Evolutionary conservation across 2,329 filamentous ascomycete genomes (phyloP).

Genomic region (Ceratocystis lukuohia): DNA sequence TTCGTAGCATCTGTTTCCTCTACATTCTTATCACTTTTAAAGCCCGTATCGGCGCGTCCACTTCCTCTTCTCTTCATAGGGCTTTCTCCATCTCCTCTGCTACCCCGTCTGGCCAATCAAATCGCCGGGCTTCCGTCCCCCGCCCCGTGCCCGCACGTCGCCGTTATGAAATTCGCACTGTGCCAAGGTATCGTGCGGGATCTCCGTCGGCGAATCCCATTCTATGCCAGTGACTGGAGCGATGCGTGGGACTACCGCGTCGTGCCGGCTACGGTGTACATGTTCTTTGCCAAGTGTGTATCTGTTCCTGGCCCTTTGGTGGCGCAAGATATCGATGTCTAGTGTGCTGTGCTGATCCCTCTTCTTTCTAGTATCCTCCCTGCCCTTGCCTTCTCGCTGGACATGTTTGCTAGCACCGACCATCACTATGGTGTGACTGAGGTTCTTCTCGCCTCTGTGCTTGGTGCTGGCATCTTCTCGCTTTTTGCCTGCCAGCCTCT

Average conservation of each 20-base stretch:
- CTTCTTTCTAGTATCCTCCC: conserved; percentile 56
- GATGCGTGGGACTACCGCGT: conserved; percentile 89
- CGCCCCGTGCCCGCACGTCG: background rate
- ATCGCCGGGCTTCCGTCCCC: background rate
- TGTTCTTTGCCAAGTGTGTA: conserved; percentile 81
- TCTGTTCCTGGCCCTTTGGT: background rate
- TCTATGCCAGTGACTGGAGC: conserved; percentile 67
- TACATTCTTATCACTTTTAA: background rate
- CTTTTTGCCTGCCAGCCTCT: conserved; percentile 70
- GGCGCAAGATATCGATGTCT: background rate
- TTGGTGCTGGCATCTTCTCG: conserved; percentile 70
- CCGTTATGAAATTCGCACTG: conserved; percentile 24
- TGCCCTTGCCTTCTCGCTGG: conserved; percentile 74
- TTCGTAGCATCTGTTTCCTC: background rate
- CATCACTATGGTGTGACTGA: conserved; percentile 84
- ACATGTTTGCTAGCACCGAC: conserved; percentile 83
- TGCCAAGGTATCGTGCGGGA: conserved; percentile 75
- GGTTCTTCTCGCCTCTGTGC: conserved; percentile 71
- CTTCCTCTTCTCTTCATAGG: background rate
- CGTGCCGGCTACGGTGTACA: conserved; percentile 75
- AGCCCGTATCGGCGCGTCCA: background rate
- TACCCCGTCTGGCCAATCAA: background rate
- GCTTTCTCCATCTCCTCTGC: background rate
- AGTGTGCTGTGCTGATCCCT: background rate
- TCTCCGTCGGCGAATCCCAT: conserved; percentile 58